A percentile compares a stretch with the other conserved stretches of the same genome.
Conservation (phyloP, 768 basidiomycete genomes). For the Sistotremastrum niveocremeum region DNA sequence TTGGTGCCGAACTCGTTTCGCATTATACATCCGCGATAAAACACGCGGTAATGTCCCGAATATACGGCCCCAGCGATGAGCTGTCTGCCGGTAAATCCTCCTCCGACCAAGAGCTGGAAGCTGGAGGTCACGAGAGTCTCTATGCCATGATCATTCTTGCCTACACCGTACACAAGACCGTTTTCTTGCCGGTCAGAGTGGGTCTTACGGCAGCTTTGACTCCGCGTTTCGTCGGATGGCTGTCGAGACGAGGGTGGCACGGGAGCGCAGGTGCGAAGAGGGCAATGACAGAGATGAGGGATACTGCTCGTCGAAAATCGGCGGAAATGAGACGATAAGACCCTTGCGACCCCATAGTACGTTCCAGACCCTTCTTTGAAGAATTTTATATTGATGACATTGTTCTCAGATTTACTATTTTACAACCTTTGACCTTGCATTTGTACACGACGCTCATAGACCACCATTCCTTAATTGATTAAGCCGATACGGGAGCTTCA, state of each 20-base stretch:
- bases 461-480: background rate
- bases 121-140: conserved; percentile 51
- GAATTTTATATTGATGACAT: too few species aligned
- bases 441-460: too few species aligned
- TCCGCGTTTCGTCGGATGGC: conserved; percentile 75
- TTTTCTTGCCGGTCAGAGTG: conserved; percentile 79
- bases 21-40: conserved; percentile 48
- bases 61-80: conserved; percentile 7
- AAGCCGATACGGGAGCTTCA: background rate
- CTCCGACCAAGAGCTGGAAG: conserved; percentile 47
- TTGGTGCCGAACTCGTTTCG: conserved; percentile 86
- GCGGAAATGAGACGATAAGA: too few species aligned
- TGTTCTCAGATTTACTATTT: too few species aligned
- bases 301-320: conserved; percentile 10
- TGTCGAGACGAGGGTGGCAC: conserved; percentile 71
- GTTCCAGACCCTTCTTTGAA: too few species aligned
- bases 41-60: conserved; percentile 3
- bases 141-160: conserved; percentile 90
- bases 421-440: too few species aligned
- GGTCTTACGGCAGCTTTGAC: conserved; percentile 82
- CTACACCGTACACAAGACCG: conserved; percentile 91
- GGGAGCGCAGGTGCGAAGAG: conserved; percentile 55
- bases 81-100: conserved; percentile 30
- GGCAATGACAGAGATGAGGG: conserved; percentile 36
- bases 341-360: too few species aligned